Conservation (phyloP, 768 basidiomycete genomes). For the Boletus vinaceobasis region DNA sequence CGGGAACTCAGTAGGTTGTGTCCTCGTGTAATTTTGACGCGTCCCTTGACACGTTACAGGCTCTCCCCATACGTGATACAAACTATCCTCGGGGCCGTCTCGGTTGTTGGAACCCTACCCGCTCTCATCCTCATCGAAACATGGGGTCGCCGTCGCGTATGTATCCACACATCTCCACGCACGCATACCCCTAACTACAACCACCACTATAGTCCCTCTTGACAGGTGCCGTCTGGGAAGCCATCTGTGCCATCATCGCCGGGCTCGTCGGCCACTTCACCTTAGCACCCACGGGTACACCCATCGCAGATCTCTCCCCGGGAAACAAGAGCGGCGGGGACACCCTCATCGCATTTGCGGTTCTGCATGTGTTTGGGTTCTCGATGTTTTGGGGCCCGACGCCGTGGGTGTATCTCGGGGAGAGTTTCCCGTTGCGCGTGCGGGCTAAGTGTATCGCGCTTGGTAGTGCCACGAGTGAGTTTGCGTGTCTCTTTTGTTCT, state of each 20-base stretch:
- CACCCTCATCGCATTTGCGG: conserved; percentile 69
- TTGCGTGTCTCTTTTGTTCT: background rate
- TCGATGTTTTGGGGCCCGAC: conserved; percentile 76
- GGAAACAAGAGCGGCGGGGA: conserved; percentile 49
- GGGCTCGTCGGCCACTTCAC: conserved; percentile 71
- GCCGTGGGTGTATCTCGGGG: conserved; percentile 75
- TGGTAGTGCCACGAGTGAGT: conserved; percentile 53
- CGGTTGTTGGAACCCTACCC: conserved; percentile 69
- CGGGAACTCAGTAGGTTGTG: conserved; percentile 53
- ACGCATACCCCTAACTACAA: background rate
- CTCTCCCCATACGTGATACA: conserved; percentile 68
- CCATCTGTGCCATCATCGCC: conserved; percentile 58
- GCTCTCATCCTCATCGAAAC: conserved; percentile 67
- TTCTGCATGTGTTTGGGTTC: conserved; percentile 69
- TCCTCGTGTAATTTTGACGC: background rate
- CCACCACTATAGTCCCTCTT: background rate
- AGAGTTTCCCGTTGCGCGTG: conserved; percentile 77
- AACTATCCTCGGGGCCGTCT: conserved; percentile 67
- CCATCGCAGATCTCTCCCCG: conserved; percentile 42
- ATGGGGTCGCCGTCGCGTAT: conserved; percentile 65
- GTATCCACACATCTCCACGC: conserved; percentile 25
- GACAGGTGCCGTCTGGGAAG: conserved; percentile 54
- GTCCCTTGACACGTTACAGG: conserved; percentile 23
- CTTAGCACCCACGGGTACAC: conserved; percentile 51
- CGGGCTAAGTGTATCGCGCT: conserved; percentile 73